Conservation (phyloP, 2,329 filamentous ascomycete species). For the Calonectria pseudoreteaudii region DNA sequence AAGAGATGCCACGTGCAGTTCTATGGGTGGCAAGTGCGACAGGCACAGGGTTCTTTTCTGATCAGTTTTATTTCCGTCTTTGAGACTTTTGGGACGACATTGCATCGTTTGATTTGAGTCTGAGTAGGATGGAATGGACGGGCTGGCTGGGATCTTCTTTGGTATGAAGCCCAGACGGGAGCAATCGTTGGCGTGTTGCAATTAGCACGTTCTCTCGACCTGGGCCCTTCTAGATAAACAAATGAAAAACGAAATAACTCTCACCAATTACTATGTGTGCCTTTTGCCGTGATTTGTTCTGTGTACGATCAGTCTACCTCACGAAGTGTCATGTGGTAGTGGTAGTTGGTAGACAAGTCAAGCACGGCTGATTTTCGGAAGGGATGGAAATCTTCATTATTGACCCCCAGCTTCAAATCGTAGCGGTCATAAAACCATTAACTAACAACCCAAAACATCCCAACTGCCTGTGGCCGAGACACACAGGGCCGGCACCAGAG, state of each 20-base stretch:
- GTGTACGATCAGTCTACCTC: too few species aligned
- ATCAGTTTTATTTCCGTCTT: conserved; percentile 14
- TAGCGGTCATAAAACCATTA: background rate
- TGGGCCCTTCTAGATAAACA: conserved; percentile 26
- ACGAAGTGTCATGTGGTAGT: background rate
- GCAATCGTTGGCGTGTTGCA: conserved; percentile 12
- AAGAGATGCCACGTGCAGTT: background rate
- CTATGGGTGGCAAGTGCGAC: conserved; percentile 26
- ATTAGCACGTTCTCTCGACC: conserved; percentile 20
- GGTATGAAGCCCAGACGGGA: conserved; percentile 21
- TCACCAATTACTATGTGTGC: background rate
- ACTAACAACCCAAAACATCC: background rate
- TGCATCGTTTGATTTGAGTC: conserved; percentile 15
- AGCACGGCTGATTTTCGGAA: conserved; percentile 27
- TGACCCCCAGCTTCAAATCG: background rate
- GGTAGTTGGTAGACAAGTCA: background rate
- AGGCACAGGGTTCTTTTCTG: conserved; percentile 9
- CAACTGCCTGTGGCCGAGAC: background rate
- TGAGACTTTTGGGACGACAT: conserved; percentile 9
- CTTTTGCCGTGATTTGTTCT: background rate
- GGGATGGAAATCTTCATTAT: background rate
- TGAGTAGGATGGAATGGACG: conserved; percentile 14
- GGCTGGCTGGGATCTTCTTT: conserved; percentile 11
- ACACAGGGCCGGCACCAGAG: background rate
- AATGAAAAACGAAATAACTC: conserved; percentile 32